Conservation (phyloP, 106 monocot species). For the Acanthochlamys bracteata region DNA sequence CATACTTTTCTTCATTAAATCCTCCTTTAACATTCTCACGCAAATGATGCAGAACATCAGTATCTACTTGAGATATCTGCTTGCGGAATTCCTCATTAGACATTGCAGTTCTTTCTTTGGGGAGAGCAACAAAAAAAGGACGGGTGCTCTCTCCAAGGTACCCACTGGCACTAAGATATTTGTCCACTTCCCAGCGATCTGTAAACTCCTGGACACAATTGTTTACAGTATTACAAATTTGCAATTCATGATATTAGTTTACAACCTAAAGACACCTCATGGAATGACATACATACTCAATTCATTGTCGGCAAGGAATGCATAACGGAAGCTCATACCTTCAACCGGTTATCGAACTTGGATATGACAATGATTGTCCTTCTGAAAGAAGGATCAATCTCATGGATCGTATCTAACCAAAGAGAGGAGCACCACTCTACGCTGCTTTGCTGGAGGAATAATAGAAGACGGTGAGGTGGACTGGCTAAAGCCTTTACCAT, state of each 20-base stretch:
- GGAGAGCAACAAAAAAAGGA: slow-evolving; percentile 96
- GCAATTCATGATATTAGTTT: too few species aligned
- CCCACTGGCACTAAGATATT: slow-evolving; percentile 85
- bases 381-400: slow-evolving; percentile 92
- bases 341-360: slow-evolving; percentile 93
- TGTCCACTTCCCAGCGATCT: slow-evolving; percentile 93
- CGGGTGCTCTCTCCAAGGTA: slow-evolving; percentile 88
- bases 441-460: slow-evolving; percentile 98
- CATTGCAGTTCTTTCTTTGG: slow-evolving; percentile 75
- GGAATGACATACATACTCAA: too few species aligned
- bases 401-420: slow-evolving; percentile 84
- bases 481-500: slow-evolving; percentile 92
- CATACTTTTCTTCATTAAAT: slow-evolving; percentile 90
- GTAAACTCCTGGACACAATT: slow-evolving; percentile 66
- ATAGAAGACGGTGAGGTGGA: slow-evolving; percentile 82
- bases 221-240: too few species aligned
- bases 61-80: slow-evolving; percentile 89
- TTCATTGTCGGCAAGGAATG: too few species aligned
- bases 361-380: slow-evolving; percentile 80
- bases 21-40: slow-evolving; percentile 81
- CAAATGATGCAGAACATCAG: slow-evolving; percentile 65
- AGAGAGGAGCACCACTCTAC: slow-evolving; percentile 98
- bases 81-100: slow-evolving; percentile 91
- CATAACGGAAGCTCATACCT: slow-evolving; percentile 28
- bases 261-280: too few species aligned